Evolutionary conservation across 768 basidiomycete species (phyloP), one percentile per base, ranked within the genome.

Genomic region (Suillus subluteus): DNA sequence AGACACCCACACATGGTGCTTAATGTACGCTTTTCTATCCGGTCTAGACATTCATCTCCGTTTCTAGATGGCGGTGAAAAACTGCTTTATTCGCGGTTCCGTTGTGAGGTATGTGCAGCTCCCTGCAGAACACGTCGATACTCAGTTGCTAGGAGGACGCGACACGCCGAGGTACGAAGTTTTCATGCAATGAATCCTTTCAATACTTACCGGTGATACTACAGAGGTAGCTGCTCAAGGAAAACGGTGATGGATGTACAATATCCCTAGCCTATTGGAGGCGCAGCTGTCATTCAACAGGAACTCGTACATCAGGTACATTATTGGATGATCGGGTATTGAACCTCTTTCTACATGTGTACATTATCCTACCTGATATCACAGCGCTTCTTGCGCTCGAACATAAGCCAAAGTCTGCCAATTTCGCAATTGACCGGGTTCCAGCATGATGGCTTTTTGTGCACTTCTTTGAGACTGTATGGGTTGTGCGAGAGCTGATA

Each of bases 21-120:
- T 18, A 23, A 56, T 54, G 44, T 58, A 35, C 21, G 55, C 35
- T 52, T 13, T 26, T 50, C 62, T 13, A 32, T 61, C 50, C 18
- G 30, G 18, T 26, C n/a, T 69, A 48, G 43, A 35, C 23, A 26
- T 40, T 37, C 48, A 43, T 65, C 38, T 41, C 15, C 55, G 65
- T 21, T 56, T 43, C 43, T 71, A 99, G 97, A 96, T 98, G 90
- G 96, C 97, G 0, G 96, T 99, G 52, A 97, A 96, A 82, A 99
- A 99, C 78, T 98, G 96, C 78, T 99, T 99, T 76, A 99, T 99
- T 72, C 91, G 98, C 52, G 98, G 98, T 69, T 97, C 95, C 21
- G 98, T 99, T 16, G 96, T 99, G 62, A 91, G 98, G 70, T 99
- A 99, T 73, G 98, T 99, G 23, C 94, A 97, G 75, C 83, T 99